Base-by-base conservation (phyloP, 2,329 filamentous ascomycete genomes). In the Neofusicoccum parvum region DNA sequence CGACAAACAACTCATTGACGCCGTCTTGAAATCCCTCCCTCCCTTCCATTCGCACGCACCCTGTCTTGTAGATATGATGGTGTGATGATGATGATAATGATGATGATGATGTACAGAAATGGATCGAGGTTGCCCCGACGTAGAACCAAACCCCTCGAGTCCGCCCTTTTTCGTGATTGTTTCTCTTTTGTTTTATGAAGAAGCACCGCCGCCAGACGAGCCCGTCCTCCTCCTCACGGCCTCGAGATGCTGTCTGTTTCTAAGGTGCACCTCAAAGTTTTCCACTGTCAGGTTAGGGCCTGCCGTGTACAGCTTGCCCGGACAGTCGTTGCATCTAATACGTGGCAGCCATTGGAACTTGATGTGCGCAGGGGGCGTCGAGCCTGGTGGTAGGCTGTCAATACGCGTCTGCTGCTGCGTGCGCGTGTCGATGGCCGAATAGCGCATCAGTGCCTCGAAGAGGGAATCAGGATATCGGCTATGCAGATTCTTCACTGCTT, bases 251-350 rank as follows among this genome's bases (percentile, higher is more conserved):
- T 85, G 83, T 49, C 91, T 87, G 78, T 97, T 97, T 78, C 90
- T 92, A 56, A 98, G 82, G 80, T 99, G 95, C 1, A 96, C 88
- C 79, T 97, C 92, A 69, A 99, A 99, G 74, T 97, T 96, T 51
- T 89, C 89, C 5, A 94, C 91, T 2, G 92, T 93, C 75, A 86
- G 90, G 27, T 90, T 92, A 0, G 94, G 92, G 0, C 93, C 92
- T 0, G 94, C 92, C 0, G 94, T 97, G 78, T 99, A 99, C 11
- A 97, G 82, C 78, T 97, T 98, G 36, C 92, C 92, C 0, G 92
- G 92, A 75, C 95, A 98, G 77, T 99, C 95, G 53, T 90, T 87
- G 76, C 95, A 99, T 66, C 92, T 86, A 69, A 99, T 97, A 59
- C 95, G 86, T 9, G 95, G 95, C 58, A 97, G 83, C 79, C 90